Base-by-base conservation (phyloP, 164 flowering plant genomes). In the Aristolochia fimbriata region DNA sequence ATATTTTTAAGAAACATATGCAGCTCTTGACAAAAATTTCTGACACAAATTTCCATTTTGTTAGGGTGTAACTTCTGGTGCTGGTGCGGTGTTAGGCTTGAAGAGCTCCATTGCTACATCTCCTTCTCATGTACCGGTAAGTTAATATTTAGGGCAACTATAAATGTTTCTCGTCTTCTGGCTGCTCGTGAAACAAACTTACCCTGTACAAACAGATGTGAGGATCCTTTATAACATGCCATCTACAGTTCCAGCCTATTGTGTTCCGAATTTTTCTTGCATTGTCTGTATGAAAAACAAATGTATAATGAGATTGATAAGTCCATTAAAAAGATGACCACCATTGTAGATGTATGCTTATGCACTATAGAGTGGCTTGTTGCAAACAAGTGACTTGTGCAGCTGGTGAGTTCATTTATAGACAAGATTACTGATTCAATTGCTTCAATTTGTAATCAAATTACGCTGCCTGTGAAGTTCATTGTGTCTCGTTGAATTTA, bases 71-170 rank as follows among this genome's bases (percentile, higher is more conserved):
- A 68, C 65, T 73, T 50, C 68, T 58, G 55, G 49, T 51, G 54
- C 83, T 69, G 72, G 77, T 62, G 74, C 78, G 47, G 81, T 70
- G 64, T 61, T 83, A 68, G 70, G 84, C 71, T 59, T 79, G 77
- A 92, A 92, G 81, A 76, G 72, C 62, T 68, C 85, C 65, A 51
- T 77, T 74, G 76, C 80, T 49, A 70, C 81, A 46, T 65, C 93
- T 55, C 71, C 93, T 56, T 64, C 83, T 70, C 86, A 75, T 71
- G 50, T 65, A 17, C 62, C 80, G 64, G 97, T 88, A 82, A 65
- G 83, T 63, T 61, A 22, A 60, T 55, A 71, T 33, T 45, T 23
- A 1, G 4, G 0, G 24, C 22, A 23, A 11, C 7, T 11, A 21
- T 6, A 54, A 25, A 24, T 54, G 4, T 25, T 15, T 9, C 6